phyloP scores from a whole-genome alignment of 2,329 filamentous ascomycete species.

The Keithomyces neogunnii region DNA sequence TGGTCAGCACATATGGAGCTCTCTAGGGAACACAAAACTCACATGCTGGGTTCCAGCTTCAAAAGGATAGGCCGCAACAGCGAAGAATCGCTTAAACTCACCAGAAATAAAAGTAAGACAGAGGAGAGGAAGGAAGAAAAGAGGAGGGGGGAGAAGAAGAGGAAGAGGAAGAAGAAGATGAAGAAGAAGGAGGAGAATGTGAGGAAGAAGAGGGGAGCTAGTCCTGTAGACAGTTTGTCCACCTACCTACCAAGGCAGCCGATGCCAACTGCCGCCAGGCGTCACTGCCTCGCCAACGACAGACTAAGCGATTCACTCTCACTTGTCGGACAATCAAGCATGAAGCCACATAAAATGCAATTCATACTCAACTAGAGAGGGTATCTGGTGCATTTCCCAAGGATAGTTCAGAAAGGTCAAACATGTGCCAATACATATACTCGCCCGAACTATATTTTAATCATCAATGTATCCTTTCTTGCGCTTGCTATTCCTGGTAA shows the following conservation, averaged over 20 bases:
- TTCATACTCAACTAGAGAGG: background rate
- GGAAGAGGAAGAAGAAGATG: background rate
- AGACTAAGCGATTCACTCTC: too few relatives aligned
- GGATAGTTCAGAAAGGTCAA: background rate
- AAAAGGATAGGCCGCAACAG: background rate
- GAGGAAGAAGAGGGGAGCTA: background rate
- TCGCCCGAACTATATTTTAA: background rate
- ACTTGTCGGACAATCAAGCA: too few relatives aligned
- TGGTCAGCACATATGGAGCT: background rate
- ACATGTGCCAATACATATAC: background rate
- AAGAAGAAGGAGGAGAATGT: background rate
- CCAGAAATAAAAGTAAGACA: background rate
- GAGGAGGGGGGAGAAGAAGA: background rate
- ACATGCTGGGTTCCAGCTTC: background rate
- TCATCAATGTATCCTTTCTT: background rate
- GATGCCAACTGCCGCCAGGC: background rate
- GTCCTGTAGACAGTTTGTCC: background rate
- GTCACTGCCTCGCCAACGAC: background rate
- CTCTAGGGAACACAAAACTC: background rate
- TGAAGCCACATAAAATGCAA: background rate
- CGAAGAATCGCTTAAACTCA: background rate
- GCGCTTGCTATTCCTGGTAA: background rate
- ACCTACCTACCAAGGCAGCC: background rate
- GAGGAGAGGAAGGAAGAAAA: background rate
- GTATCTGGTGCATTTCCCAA: slow-evolving; percentile 1